phyloP scores from a whole-genome alignment of 108 stramenopile genomes.

The Stephanodiscus triporus region DNA sequence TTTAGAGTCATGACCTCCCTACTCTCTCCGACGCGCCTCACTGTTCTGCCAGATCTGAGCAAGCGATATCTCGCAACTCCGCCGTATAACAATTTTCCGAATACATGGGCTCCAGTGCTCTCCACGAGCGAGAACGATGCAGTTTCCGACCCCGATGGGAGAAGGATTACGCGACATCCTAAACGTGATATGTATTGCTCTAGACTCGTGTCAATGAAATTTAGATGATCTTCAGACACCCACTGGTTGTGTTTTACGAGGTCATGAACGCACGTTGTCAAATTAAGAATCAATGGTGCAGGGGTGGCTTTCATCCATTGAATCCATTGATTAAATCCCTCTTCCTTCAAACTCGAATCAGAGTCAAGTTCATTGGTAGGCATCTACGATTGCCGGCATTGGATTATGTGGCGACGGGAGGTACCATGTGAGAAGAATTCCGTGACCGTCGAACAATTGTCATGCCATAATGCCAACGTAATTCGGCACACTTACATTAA shows the following conservation, averaged over 20 bases:
- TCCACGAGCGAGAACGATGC: slow-evolving; percentile 54
- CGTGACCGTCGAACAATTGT: background rate
- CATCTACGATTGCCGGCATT: slow-evolving; percentile 4
- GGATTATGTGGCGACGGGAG: background rate
- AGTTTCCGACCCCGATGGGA: slow-evolving; percentile 69
- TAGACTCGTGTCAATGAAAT: slow-evolving; percentile 48
- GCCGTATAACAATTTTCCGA: slow-evolving; percentile 79
- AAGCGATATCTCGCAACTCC: slow-evolving; percentile 72
- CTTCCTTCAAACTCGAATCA: background rate
- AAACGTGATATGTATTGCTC: slow-evolving; percentile 62
- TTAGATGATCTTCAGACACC: slow-evolving; percentile 51
- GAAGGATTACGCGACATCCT: slow-evolving; percentile 61
- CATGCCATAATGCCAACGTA: background rate
- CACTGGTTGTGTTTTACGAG: slow-evolving; percentile 29
- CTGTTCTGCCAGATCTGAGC: slow-evolving; percentile 42
- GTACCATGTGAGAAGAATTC: background rate
- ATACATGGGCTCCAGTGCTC: slow-evolving; percentile 66
- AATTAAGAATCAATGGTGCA: slow-evolving; percentile 66
- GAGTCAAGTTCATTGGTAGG: background rate
- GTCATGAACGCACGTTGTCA: slow-evolving; percentile 47
- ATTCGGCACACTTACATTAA: slow-evolving; percentile 20
- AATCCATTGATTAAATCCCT: slow-evolving; percentile 54
- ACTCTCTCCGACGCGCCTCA: slow-evolving; percentile 44
- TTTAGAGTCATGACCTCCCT: slow-evolving; percentile 55
- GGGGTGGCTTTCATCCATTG: slow-evolving; percentile 81